Conservation (phyloP, 805 yeast genomes). For the Candida hungchunana region DNA sequence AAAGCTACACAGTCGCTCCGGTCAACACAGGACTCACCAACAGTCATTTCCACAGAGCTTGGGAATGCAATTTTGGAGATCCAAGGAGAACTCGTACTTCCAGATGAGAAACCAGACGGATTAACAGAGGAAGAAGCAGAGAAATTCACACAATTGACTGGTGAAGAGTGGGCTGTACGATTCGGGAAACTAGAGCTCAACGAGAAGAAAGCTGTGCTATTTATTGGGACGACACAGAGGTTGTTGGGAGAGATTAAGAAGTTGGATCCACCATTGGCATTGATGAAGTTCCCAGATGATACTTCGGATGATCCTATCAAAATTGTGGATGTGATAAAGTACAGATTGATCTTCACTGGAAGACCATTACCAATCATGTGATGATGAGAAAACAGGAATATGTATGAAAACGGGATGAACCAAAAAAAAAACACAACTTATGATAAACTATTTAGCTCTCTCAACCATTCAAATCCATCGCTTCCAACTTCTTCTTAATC, state of each 20-base stretch:
- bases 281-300: constrained; percentile 42
- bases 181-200: constrained; percentile 49
- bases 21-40: constrained; percentile 2
- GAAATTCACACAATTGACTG: constrained; percentile 33
- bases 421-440: too few relatives aligned
- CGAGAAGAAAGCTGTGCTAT: constrained; percentile 48
- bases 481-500: too few relatives aligned
- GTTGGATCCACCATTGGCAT: constrained; percentile 61
- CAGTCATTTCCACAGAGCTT: constrained; percentile 41
- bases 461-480: too few relatives aligned
- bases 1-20: constrained; percentile 6
- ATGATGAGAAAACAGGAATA: constrained; percentile 5
- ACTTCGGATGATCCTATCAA: constrained; percentile 34
- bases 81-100: constrained; percentile 66
- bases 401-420: background rate
- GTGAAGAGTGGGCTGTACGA: constrained; percentile 40
- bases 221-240: constrained; percentile 66
- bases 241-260: constrained; percentile 56
- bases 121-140: constrained; percentile 32
- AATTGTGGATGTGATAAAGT: constrained; percentile 54
- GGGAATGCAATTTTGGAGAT: constrained; percentile 65
- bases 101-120: constrained; percentile 31
- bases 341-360: constrained; percentile 57
- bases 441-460: too few relatives aligned
- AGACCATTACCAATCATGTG: constrained; percentile 79